Conservation (phyloP, 176 grass and related monocot species). For the Tillandsia leiboldiana region DNA sequence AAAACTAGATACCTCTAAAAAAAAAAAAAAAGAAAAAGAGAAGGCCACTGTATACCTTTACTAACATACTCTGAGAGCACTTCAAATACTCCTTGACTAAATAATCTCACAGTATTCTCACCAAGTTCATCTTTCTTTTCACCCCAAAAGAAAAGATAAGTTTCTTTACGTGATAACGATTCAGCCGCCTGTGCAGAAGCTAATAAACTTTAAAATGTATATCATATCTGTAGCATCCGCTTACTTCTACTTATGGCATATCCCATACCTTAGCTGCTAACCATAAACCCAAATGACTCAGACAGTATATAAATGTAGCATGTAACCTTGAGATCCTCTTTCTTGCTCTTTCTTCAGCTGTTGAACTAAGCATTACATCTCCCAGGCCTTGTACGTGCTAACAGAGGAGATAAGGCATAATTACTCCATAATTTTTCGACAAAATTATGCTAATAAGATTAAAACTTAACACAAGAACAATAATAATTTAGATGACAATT, state of each 20-base stretch:
- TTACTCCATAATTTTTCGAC: not conserved
- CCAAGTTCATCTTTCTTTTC: constrained; percentile 31
- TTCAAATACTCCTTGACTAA: constrained; percentile 31
- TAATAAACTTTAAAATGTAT: constrained; percentile 17
- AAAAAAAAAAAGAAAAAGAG: not conserved
- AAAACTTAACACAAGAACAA: not conserved
- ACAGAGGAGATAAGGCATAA: constrained; percentile 22
- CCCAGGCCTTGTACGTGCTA: constrained; percentile 44
- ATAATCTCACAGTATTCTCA: constrained; percentile 43
- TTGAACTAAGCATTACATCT: constrained; percentile 18
- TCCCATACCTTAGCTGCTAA: constrained; percentile 42
- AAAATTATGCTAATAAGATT: not conserved
- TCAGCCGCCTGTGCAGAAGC: constrained; percentile 56
- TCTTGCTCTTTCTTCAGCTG: constrained; percentile 17
- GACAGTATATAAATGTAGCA: constrained; percentile 39
- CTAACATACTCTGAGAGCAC: constrained; percentile 28
- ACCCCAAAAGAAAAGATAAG: constrained; percentile 45
- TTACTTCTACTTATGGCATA: not conserved
- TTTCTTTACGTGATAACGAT: constrained; percentile 31
- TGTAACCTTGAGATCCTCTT: constrained; percentile 35
- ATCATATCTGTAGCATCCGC: not conserved
- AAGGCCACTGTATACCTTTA: constrained; percentile 20
- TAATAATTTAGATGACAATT: not conserved
- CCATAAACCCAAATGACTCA: constrained; percentile 52
- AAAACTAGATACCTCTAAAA: not conserved